A percentile compares a stretch with the other conserved stretches of the same genome.
Conservation (phyloP, 2,329 filamentous ascomycete species). For the Diplodia mutila region DNA sequence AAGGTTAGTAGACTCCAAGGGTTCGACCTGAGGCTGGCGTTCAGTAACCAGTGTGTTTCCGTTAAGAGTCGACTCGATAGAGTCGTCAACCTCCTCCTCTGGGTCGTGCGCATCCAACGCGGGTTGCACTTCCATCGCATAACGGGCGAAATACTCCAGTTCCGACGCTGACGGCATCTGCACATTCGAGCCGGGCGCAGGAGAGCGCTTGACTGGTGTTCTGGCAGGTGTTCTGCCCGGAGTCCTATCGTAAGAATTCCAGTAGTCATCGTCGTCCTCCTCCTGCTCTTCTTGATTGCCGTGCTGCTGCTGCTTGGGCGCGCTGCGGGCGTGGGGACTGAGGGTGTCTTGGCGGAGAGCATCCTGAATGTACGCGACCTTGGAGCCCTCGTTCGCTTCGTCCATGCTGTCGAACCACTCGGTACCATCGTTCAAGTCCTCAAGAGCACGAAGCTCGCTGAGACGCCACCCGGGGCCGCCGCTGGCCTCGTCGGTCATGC, state of each 20-base stretch:
- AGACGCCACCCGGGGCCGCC: slow-evolving; percentile 69
- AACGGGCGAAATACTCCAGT: slow-evolving; percentile 75
- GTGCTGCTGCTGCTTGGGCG: slow-evolving; percentile 14
- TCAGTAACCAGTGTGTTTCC: slow-evolving; percentile 53
- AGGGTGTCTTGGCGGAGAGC: slow-evolving; percentile 17
- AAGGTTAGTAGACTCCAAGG: slow-evolving; percentile 44
- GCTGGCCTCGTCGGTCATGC: slow-evolving; percentile 65
- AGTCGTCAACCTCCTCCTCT: slow-evolving; percentile 63
- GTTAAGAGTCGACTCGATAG: slow-evolving; percentile 57
- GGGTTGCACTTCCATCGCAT: slow-evolving; percentile 74
- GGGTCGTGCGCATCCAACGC: slow-evolving; percentile 81
- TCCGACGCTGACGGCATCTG: slow-evolving; percentile 54
- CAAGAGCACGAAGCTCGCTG: slow-evolving; percentile 67
- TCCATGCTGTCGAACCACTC: slow-evolving; percentile 61
- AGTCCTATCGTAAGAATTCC: slow-evolving; percentile 76
- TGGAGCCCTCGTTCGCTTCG: slow-evolving; percentile 62
- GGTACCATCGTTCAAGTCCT: slow-evolving; percentile 60
- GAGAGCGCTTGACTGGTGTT: slow-evolving; percentile 60
- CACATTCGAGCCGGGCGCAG: slow-evolving; percentile 57
- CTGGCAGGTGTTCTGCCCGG: slow-evolving; percentile 65
- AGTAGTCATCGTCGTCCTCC: slow-evolving; percentile 78
- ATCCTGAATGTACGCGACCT: slow-evolving; percentile 27
- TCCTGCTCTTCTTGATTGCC: slow-evolving; percentile 52
- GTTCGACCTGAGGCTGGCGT: slow-evolving; percentile 48
- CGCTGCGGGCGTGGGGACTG: slow-evolving; percentile 24